These are phyloP conservation scores for Chaetoceros muelleri DNA, from an alignment of 108 stramenopile genomes.

Conservation along the genomic window DNA sequence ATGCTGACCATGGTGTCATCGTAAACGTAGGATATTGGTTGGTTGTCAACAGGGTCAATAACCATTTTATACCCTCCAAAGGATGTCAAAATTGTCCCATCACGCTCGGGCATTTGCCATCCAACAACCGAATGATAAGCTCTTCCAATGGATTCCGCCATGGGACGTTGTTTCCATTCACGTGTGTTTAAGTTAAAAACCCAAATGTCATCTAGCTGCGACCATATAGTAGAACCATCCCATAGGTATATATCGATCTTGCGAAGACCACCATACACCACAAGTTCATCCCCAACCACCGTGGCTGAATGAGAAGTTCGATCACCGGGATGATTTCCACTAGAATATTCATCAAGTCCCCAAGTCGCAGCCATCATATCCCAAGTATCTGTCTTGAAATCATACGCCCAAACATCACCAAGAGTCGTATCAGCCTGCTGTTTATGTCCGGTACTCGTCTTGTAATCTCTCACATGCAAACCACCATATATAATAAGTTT, in stretches of 20 bases:
- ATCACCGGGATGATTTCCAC: constrained; percentile 15
- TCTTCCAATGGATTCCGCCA: constrained; percentile 21
- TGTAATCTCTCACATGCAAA: constrained; percentile 6
- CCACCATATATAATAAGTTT: constrained; percentile 38
- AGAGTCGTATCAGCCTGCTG: constrained; percentile 11
- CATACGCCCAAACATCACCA: constrained; percentile 39
- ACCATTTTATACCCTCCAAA: constrained; percentile 35
- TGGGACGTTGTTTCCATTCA: constrained; percentile 23
- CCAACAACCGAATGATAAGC: constrained; percentile 38
- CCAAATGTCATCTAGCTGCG: constrained; percentile 34
- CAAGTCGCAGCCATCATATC: constrained; percentile 21
- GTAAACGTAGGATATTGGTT: constrained; percentile 35
- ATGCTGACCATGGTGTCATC: constrained; percentile 21
- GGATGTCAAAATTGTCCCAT: constrained; percentile 15
- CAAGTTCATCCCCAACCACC: constrained; percentile 27
- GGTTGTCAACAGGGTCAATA: constrained; percentile 21
- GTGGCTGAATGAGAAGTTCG: constrained; percentile 44
- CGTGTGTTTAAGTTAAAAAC: constrained; percentile 25
- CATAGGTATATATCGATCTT: constrained; percentile 9
- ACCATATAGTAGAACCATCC: constrained; percentile 30
- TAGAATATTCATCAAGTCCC: constrained; percentile 5
- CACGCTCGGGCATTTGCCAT: constrained; percentile 7
- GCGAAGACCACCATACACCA: constrained; percentile 24
- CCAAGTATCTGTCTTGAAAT: constrained; percentile 18
- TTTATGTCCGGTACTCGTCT: background rate